Evolutionary conservation across 139 green algal species (phyloP).

Genomic region (Microglena sp.): DNA sequence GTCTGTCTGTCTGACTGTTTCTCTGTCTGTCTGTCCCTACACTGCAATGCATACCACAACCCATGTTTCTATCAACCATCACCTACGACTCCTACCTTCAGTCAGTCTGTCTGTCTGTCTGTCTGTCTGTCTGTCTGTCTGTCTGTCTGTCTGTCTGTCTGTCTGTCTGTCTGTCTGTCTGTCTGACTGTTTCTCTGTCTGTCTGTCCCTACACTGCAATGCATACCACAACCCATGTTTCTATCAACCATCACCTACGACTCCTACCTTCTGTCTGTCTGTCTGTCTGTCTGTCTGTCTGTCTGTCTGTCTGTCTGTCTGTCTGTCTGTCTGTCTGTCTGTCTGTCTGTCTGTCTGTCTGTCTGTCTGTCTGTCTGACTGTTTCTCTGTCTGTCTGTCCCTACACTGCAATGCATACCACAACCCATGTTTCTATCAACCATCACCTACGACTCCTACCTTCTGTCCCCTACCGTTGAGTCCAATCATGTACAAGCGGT

Average conservation of each 20-base stretch:
- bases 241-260: neutral
- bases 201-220: neutral
- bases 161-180: neutral
- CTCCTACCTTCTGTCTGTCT: neutral
- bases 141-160: neutral
- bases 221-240: too few relatives aligned
- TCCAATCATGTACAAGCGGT: constrained; percentile 40
- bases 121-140: neutral
- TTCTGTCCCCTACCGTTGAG: constrained; percentile 31
- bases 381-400: constrained; percentile 14
- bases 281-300: neutral
- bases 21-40: neutral
- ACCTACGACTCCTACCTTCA: neutral
- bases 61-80: too few relatives aligned
- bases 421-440: neutral
- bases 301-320: neutral
- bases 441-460: neutral
- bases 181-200: neutral
- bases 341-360: neutral
- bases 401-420: constrained; percentile 11
- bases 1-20: neutral
- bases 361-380: constrained; percentile 1
- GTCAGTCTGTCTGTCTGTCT: neutral
- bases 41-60: too few relatives aligned
- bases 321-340: neutral